Evolutionary conservation across 2,329 filamentous ascomycete species (phyloP).

Genomic region (Fusarium pseudoanthophilum): DNA sequence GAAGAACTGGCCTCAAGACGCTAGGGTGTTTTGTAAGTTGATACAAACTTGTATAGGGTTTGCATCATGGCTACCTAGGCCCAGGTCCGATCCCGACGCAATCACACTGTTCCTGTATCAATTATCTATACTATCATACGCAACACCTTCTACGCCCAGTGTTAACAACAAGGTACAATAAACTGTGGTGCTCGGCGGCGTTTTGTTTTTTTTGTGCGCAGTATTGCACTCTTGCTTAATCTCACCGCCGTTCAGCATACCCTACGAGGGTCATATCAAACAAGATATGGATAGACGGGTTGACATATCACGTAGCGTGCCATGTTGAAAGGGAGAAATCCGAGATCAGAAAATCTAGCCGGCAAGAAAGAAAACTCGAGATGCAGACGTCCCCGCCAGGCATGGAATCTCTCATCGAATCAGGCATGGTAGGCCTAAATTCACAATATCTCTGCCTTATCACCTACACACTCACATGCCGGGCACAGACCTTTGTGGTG

Average conservation of each 20-base stretch:
- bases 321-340: neutral
- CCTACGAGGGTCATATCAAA: slow-evolving; percentile 1
- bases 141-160: neutral
- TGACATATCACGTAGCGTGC: neutral
- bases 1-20: neutral
- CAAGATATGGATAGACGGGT: neutral
- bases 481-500: slow-evolving; percentile 8
- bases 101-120: neutral
- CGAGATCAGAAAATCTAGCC: neutral
- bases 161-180: neutral
- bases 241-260: slow-evolving; percentile 23
- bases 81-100: neutral
- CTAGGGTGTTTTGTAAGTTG: neutral
- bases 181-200: neutral
- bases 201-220: slow-evolving; percentile 13
- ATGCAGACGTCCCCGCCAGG: neutral
- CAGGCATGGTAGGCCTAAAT: neutral
- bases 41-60: neutral
- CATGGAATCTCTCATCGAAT: slow-evolving; percentile 10
- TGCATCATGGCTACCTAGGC: neutral
- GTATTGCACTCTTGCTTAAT: neutral
- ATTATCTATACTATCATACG: neutral
- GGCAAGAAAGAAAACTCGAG: slow-evolving; percentile 5
- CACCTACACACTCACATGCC: slow-evolving; percentile 25
- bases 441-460: slow-evolving; percentile 34